Evolutionary conservation across 148 eudicot genomes (phyloP), one percentile per base, ranked within the genome.

Genomic region (Polygonum maritimum): DNA sequence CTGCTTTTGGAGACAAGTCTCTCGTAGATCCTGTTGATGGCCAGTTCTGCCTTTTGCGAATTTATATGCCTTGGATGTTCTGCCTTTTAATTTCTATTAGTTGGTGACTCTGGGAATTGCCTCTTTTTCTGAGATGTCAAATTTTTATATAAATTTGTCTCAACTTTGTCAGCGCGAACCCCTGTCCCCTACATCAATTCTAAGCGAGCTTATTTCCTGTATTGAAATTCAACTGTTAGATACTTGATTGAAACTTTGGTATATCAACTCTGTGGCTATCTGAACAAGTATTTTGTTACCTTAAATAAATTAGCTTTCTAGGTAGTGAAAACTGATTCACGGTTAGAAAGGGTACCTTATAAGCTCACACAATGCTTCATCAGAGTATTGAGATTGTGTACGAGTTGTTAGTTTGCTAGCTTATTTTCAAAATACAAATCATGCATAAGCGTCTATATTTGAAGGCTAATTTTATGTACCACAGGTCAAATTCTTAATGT

Each of bases 221-320:
- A 2, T 33, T 33, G 16, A 63, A 63, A 63, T 18, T 12, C 14
- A 33, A 31, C 7, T 7, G 1, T 63, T 63, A 33, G 12, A 63
- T 63, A 11, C 40, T 67, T 67, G 71, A 38, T 15, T 19, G 44
- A 67, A 38, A 36, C 13, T 35, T 14, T 67, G 15, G 7, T 38
- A 35, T 57, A 19, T 57, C 63, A 57, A 21, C 19, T 36, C 71
- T 67, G 19, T 15, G 45, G 16, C 19, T 67, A 26, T 67, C 18
- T 67, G 71, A 67, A 10, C 71, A 67, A 67, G 45, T 67, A 67
- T 67, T 14, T 67, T 67, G 71, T 33, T 36, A 35, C 11, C 45
- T 67, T 36, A 67, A 14, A 14, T 4, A 67, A 67, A 35, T 35
- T 18, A 36, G 11, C 26, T 57, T 16, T 36, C 21, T 67, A 67